Base-by-base conservation (phyloP, 2,329 filamentous ascomycete genomes). In the Alternaria sp. region DNA sequence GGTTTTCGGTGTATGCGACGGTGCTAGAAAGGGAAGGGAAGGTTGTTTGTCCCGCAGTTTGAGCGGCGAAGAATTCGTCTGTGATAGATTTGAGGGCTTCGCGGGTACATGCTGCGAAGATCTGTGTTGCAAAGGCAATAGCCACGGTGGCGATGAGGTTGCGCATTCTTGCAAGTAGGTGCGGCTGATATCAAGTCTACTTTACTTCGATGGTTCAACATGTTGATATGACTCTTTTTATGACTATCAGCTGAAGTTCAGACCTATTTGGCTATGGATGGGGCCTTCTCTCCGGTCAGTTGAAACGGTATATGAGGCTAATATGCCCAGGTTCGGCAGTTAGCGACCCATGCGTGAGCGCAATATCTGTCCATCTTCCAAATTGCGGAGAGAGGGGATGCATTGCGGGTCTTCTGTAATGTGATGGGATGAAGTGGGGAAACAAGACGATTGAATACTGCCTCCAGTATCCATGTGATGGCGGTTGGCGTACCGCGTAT, bases 1-100 rank as follows among this genome's bases (percentile, higher is more conserved):
- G 70, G 51, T 77, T 77, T 44, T 77, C 69, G 25, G 66, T 72
- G 61, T 74, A 73, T 51, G 64, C 54, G 9, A 71, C 67, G 9
- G 62, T 68, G 46, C 43, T 56, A 26, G 62, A 61, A 52, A 75
- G 70, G 25, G 70, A 69, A 26, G 55, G 26, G 60, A 69, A 67
- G 11, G 44, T 49, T n/a, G 66, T 21, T 32, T 69, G 69, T 21
- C 74, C 74, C 1, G 66, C 58, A 23, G 68, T 69, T 64, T 75
- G 73, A 4, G 73, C 70, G 12, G 57, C 51, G 30, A 69, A 54
- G n/a, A 71, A 57, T 10, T 70, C 65, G 15, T 62, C 62, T 21
- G 73, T 74, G n/a, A 69, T 54, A 17, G 64, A 59, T 47, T 65
- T 65, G 44, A 76, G 69, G 45, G 50, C 43, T 10, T 68, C 67